Evolutionary conservation across 192 early-diverging fungal genomes (phyloP), one percentile per base, ranked within the genome.

Genomic region (Coemansia sp.): DNA sequence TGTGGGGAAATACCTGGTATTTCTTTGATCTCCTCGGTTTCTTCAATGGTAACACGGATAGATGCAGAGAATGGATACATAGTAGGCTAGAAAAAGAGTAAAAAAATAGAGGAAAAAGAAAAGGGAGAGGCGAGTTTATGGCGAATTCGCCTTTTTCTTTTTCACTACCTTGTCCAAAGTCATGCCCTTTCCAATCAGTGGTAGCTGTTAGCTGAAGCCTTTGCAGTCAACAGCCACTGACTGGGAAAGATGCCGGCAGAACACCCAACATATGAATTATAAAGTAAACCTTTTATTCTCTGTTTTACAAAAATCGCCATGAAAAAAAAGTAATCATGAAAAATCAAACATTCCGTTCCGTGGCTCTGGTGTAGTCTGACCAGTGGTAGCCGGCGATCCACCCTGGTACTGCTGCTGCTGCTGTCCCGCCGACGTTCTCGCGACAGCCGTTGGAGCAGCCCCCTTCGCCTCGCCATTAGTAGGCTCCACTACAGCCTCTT

Each of bases 301-400:
- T 43, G 5, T 18, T 43, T 43, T 43, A 18, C 42, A 13, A 3
- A 5, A 23, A 31, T 31, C 31, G 31, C 31, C 31, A 31, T 31
- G 31, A 31, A 31, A 31, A 31, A 31, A 31, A 26, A 51, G 9
- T 14, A 9, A 11, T 51, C 24, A 51, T 1, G 48, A 51, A 23
- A 65, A 38, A 20, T 65, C 63, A 65, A 65, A 65, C 36, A 65
- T 34, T 20, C 63, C 63, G 3, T 53, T 65, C 5, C 34, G 63
- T 33, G 51, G 48, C 20, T 65, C 37, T 7, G 63, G 63, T 10
- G 63, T 55, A 7, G 63, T 21, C 10, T 31, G 31, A 3, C 57
- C 34, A 28, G 57, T 51, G 9, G 48, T 51, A 51, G 21, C 48
- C 24, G 48, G 48, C 11, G 48, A 24, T 14, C 48, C 48, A 3